Conservation (phyloP, 1,284 basidiomycete genomes). For the Leccinum subfulvum region DNA sequence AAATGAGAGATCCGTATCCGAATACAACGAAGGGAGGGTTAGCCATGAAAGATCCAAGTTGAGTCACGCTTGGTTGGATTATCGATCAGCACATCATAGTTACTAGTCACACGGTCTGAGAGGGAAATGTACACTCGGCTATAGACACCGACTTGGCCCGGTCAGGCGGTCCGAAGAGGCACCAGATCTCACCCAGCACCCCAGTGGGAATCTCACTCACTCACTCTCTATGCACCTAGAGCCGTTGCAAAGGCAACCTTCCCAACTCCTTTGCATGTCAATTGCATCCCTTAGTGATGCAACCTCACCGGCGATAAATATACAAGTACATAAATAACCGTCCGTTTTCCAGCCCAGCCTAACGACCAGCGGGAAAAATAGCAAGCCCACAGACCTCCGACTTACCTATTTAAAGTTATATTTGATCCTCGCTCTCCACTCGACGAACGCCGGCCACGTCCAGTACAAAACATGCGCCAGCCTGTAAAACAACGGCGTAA, state of each 20-base stretch:
- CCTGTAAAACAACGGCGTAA: slow-evolving; percentile 49
- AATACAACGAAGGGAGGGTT: slow-evolving; percentile 59
- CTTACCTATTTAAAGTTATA: slow-evolving; percentile 46
- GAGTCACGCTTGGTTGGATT: not conserved
- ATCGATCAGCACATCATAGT: not conserved
- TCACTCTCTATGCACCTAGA: not conserved
- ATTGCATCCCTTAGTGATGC: too few relatives aligned
- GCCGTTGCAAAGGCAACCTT: too few relatives aligned
- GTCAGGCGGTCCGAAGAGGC: too few relatives aligned
- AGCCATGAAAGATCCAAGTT: slow-evolving; percentile 14
- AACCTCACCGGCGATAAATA: not conserved
- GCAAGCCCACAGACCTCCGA: not conserved
- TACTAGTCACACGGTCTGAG: not conserved
- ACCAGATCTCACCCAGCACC: too few relatives aligned
- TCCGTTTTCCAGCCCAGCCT: not conserved
- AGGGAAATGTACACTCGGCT: not conserved
- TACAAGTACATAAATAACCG: not conserved
- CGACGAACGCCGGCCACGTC: slow-evolving; percentile 56
- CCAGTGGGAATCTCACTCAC: not conserved
- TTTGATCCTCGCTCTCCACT: slow-evolving; percentile 56
- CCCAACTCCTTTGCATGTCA: too few relatives aligned
- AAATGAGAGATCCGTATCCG: slow-evolving; percentile 81
- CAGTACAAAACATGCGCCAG: slow-evolving; percentile 58
- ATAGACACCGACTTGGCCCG: not conserved
- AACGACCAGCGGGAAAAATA: not conserved